Percentiles rank a stretch among this genome's conserved stretches.
phyloP scores from a whole-genome alignment of 176 grass and related monocot species.

The Triticum aestivum region DNA sequence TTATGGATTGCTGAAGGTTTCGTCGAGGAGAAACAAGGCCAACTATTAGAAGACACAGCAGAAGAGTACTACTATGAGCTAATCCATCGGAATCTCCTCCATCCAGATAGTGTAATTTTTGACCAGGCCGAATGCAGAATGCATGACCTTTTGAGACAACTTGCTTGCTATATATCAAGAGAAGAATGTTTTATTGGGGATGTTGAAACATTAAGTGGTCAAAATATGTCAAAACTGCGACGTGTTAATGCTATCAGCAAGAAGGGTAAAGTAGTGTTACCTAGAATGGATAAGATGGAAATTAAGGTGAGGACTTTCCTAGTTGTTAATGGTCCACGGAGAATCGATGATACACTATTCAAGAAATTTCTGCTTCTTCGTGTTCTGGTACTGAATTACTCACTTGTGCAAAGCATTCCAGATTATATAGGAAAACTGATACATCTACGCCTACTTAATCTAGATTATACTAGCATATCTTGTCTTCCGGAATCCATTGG shows the following conservation, averaged over 20 bases:
- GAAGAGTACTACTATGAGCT: conserved; percentile 33
- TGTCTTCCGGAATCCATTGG: conserved; percentile 16
- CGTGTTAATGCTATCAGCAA: neutral
- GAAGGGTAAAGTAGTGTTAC: neutral
- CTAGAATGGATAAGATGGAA: neutral
- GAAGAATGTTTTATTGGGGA: neutral
- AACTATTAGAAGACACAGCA: conserved; percentile 23
- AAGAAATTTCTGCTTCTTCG: neutral
- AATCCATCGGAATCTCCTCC: conserved; percentile 27
- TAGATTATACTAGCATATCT: neutral
- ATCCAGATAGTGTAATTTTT: neutral
- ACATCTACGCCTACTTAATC: neutral
- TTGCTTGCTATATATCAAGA: conserved; percentile 20
- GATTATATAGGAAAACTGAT: neutral
- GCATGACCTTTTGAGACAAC: conserved; percentile 24
- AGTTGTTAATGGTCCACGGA: neutral
- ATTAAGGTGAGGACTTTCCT: conserved; percentile 2
- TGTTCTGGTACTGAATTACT: neutral
- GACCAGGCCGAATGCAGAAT: neutral
- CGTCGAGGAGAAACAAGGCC: neutral
- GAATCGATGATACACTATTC: conserved; percentile 20
- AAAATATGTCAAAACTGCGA: neutral
- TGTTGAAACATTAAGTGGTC: neutral
- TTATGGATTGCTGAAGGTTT: conserved; percentile 34
- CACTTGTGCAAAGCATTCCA: neutral